Evolutionary conservation across 345 rosid species (phyloP), one percentile per base, ranked within the genome.

Genomic region (Diplotaxis tenuifolia): DNA sequence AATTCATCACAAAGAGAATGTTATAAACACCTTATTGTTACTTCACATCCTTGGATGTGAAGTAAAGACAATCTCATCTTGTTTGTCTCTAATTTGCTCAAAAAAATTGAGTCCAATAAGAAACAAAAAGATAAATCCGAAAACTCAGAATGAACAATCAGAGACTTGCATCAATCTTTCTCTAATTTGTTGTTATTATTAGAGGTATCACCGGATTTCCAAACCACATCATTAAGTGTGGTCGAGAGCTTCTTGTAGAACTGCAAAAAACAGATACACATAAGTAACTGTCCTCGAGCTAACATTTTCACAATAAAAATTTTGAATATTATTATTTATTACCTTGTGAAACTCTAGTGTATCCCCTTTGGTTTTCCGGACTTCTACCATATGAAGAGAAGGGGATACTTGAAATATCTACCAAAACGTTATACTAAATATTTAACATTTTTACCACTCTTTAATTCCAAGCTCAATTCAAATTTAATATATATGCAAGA

Each of bases 341-440:
- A 69, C 99, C 96, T 87, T 90, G 49, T 92, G 92, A 72, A 95
- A 95, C 71, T 95, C 99, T 83, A 95, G 74, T 50, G 99, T 95
- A 78, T 95, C 98, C 32, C 99, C 99, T 79, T 90, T 92, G 7
- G 98, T 91, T 85, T 95, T 95, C 60, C 96, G 86, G 58, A 95
- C 85, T 81, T 95, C 96, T 5, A 95, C 86, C 98, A 92, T 87
- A 73, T 95, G 96, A 57, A 95, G 84, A 31, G 98, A 87, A 7
- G 99, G 99, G 49, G 99, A 94, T 76, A 95, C 91, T 95, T 95
- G 98, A 81, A 88, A 89, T 58, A 95, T 79, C 99, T 95, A 82
- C 20, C 20, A 69, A 16, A 49, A 82, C 52, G 64, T 50, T 50
- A 20, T 34, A 23, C 45, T 3, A n/a, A 14, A 62, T 55, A 3